Conservation (phyloP, 345 rosid genomes). For the Hibiscus syriacus region DNA sequence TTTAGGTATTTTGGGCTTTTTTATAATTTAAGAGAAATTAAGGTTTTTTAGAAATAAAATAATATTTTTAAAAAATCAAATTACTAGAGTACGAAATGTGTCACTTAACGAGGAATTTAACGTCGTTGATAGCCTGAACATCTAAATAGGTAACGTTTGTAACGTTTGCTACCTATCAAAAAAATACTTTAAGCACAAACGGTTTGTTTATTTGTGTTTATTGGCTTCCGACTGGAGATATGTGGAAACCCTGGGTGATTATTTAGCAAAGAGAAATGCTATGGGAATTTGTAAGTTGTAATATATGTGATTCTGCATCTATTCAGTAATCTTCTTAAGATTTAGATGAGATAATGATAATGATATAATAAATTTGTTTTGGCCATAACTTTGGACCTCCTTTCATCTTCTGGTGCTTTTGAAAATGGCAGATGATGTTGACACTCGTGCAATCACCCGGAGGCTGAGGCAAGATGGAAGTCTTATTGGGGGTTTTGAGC, state of each 20-base stretch:
- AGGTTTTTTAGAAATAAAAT: too few relatives aligned
- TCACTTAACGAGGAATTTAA: too few relatives aligned
- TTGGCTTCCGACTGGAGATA: slow-evolving; percentile 82
- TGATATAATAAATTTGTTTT: background rate
- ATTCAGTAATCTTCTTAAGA: background rate
- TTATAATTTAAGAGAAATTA: too few relatives aligned
- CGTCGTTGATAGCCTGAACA: too few relatives aligned
- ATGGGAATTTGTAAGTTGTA: slow-evolving; percentile 78
- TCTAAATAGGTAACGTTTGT: too few relatives aligned
- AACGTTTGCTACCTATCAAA: too few relatives aligned
- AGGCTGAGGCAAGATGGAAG: slow-evolving; percentile 94
- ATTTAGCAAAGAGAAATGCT: slow-evolving; percentile 74
- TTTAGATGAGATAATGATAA: background rate
- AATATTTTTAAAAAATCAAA: too few relatives aligned
- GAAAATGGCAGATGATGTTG: slow-evolving; percentile 69
- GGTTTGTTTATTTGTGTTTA: background rate
- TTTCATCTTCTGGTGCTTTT: slow-evolving; percentile 7
- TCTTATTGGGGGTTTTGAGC: slow-evolving; percentile 89
- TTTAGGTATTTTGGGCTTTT: too few relatives aligned
- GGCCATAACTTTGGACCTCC: background rate
- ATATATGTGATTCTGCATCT: background rate
- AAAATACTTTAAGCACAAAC: too few relatives aligned
- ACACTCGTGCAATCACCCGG: slow-evolving; percentile 91
- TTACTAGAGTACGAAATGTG: too few relatives aligned
- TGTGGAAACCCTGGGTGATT: slow-evolving; percentile 64